Percentiles rank a stretch among this genome's conserved stretches.
Evolutionary conservation across 495 filamentous ascomycete species (phyloP).

Genomic region (Podospora pseudoanserina): DNA sequence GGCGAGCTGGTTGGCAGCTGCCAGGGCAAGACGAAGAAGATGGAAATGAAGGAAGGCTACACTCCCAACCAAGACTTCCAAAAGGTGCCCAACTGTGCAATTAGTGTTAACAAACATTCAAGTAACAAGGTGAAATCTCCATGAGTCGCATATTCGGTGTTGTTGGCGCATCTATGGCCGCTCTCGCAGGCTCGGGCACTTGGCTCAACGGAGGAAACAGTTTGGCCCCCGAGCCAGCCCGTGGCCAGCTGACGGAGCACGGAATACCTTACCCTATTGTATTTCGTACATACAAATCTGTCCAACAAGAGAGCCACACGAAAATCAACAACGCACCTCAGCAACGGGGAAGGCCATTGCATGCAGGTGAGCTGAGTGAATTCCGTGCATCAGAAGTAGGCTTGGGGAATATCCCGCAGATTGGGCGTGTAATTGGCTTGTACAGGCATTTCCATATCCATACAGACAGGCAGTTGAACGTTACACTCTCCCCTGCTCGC

Average conservation of each 20-base stretch:
- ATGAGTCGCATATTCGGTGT: not conserved
- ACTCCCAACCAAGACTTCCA: not conserved
- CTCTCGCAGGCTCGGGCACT: not conserved
- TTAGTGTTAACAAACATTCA: not conserved
- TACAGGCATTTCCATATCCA: not conserved
- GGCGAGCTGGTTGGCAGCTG: not conserved
- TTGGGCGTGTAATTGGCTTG: not conserved
- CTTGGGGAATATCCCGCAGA: not conserved
- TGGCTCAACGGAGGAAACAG: not conserved
- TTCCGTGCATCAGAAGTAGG: not conserved
- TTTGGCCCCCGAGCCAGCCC: not conserved
- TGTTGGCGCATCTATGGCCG: not conserved
- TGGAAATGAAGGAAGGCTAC: not conserved
- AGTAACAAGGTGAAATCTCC: not conserved
- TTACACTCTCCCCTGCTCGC: not conserved
- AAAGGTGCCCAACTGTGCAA: not conserved
- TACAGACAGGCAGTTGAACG: not conserved
- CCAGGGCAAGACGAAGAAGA: not conserved
- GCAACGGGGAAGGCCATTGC: not conserved
- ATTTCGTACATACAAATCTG: not conserved
- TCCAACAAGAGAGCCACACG: not conserved
- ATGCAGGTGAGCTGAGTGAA: not conserved
- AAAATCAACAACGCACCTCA: not conserved
- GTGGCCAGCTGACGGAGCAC: constrained; percentile 2
- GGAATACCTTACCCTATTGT: not conserved